These are phyloP conservation scores for Trichosporon coremiiforme DNA, from an alignment of 1,284 basidiomycete species.

Conservation along the genomic window DNA sequence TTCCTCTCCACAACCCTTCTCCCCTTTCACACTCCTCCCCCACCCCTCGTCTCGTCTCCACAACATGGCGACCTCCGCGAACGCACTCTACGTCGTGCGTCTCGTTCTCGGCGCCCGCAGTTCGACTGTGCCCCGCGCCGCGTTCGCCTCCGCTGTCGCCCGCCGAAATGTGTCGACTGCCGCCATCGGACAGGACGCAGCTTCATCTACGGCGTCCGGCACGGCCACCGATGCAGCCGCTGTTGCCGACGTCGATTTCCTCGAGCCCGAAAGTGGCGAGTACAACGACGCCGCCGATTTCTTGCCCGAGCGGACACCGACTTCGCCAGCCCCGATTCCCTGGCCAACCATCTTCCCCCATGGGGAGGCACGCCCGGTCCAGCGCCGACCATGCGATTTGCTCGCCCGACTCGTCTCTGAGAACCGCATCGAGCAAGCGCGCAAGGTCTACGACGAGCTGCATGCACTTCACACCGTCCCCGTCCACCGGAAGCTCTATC, in stretches of 20 bases:
- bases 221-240: not conserved
- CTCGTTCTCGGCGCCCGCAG: conserved; percentile 25
- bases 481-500: conserved; percentile 40
- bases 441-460: conserved; percentile 42
- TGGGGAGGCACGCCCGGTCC: conserved; percentile 15
- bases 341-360: conserved; percentile 48
- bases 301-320: conserved; percentile 31
- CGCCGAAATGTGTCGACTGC: conserved; percentile 21
- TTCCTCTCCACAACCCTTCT: not conserved
- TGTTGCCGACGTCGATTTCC: conserved; percentile 31
- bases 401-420: conserved; percentile 38
- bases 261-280: conserved; percentile 42
- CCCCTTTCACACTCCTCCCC: not conserved
- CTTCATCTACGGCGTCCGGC: not conserved
- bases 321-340: conserved; percentile 36
- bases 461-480: conserved; percentile 35
- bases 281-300: conserved; percentile 35
- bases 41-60: not conserved
- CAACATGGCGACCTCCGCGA: conserved; percentile 27
- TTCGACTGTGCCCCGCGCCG: not conserved
- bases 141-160: not conserved
- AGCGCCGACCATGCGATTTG: conserved; percentile 38
- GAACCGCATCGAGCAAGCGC: conserved; percentile 33
- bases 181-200: not conserved
- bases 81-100: conserved; percentile 34